These are phyloP conservation scores for Mrakia blollopis DNA, from an alignment of 768 basidiomycete genomes.

Conservation along the genomic window DNA sequence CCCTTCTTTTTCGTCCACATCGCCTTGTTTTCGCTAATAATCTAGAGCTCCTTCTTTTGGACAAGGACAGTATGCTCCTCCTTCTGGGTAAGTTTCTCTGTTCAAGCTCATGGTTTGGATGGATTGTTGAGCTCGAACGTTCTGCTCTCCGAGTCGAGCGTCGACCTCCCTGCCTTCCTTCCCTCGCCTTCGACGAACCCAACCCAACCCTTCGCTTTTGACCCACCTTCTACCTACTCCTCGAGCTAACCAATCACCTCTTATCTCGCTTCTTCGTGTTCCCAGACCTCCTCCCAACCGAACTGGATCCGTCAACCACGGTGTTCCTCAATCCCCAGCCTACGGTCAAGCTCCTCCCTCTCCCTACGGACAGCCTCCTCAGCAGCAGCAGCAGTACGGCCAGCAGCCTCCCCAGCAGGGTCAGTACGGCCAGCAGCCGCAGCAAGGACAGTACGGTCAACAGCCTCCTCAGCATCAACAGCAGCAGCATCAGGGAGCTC, in stretches of 20 bases:
- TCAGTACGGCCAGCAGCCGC: conserved; percentile 27
- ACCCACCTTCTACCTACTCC: no score
- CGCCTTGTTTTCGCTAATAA: neutral
- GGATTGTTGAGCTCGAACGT: neutral
- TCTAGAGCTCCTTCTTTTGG: conserved; percentile 1
- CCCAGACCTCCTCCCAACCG: neutral
- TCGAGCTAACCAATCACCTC: no score
- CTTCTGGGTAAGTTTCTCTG: neutral
- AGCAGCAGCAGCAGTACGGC: conserved; percentile 28
- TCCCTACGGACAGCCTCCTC: conserved; percentile 23
- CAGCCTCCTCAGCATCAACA: conserved; percentile 29
- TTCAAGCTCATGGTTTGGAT: neutral
- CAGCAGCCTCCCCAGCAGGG: conserved; percentile 21
- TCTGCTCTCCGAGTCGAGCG: no score
- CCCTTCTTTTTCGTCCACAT: neutral
- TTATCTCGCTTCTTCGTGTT: neutral
- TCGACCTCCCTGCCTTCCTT: no score
- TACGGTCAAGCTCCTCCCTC: conserved; percentile 8
- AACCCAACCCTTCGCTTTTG: neutral
- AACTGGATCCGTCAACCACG: neutral
- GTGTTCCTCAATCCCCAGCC: neutral
- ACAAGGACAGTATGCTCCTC: conserved; percentile 16
- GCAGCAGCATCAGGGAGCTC: neutral
- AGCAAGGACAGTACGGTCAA: conserved; percentile 26
- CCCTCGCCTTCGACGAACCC: neutral